A percentile compares a stretch with the other conserved stretches of the same genome.
phyloP scores from a whole-genome alignment of 2,329 filamentous ascomycete species.

The Acarospora socialis region DNA sequence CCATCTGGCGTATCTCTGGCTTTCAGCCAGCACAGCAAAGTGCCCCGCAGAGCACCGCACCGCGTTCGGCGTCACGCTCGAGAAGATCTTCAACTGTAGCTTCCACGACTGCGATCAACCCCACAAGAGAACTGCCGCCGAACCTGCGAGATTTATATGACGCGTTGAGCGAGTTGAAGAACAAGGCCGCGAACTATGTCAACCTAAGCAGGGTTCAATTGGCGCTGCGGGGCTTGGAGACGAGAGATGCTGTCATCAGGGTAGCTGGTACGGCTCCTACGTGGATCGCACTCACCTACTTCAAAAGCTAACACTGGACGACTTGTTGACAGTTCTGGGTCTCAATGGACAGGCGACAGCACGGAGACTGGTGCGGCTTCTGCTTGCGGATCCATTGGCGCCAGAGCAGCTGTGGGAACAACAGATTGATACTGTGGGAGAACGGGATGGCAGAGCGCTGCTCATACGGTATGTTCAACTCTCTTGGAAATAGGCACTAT shows the following conservation, averaged over 20 bases:
- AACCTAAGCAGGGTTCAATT: slow-evolving; percentile 46
- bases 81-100: slow-evolving; percentile 25
- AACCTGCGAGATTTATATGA: slow-evolving; percentile 39
- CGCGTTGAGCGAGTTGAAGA: slow-evolving; percentile 36
- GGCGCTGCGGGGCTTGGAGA: slow-evolving; percentile 43
- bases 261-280: slow-evolving; percentile 34
- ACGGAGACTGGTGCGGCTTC: slow-evolving; percentile 48
- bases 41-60: too few species aligned
- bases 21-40: too few species aligned
- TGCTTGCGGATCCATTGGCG: slow-evolving; percentile 56
- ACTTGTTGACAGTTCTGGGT: slow-evolving; percentile 29
- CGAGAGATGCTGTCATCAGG: slow-evolving; percentile 37
- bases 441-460: slow-evolving; percentile 39
- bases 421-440: slow-evolving; percentile 37
- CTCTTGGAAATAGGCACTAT: slow-evolving; percentile 14
- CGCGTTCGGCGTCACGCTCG: neutral
- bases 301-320: slow-evolving; percentile 2
- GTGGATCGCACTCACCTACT: slow-evolving; percentile 1
- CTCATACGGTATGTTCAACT: slow-evolving; percentile 48
- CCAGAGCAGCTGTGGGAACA: slow-evolving; percentile 52
- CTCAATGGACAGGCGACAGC: slow-evolving; percentile 36
- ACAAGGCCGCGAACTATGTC: slow-evolving; percentile 39
- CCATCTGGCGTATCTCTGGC: too few species aligned
- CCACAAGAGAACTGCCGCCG: slow-evolving; percentile 38
- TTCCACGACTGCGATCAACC: slow-evolving; percentile 40